Evolutionary conservation across 495 filamentous ascomycete genomes (phyloP), one percentile per base, ranked within the genome.

Genomic region (Annulohypoxylon moriforme): DNA sequence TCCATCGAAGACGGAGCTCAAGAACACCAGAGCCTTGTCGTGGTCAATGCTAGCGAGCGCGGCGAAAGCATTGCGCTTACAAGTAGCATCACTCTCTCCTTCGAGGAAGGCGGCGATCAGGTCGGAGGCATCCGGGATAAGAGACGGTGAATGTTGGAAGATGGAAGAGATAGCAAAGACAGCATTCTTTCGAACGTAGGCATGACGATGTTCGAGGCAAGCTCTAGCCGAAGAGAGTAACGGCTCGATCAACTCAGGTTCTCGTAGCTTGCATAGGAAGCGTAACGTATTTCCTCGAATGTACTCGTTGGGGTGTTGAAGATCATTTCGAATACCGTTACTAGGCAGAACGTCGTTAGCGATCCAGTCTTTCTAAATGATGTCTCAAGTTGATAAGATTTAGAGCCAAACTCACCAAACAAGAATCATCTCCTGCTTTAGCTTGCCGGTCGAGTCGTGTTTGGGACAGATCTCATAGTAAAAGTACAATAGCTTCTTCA

Each of bases 401-500:
- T 44, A 47, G 47, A 29, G 13, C 49, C 52, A 18, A 66, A 77
- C 90, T 81, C 87, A 98, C 96, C 96, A 98, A 72, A 99, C 96
- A 76, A 99, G 85, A 80, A 99, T 98, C 92, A 97, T 97, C 86
- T 99, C 96, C 81, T 98, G 96, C 87, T 97, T 97, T 60, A 98
- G 83, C 85, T 98, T 98, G 75, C 96, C 96, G 69, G 83, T 89
- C 24, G 90, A 84, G 80, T 98, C 96, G 44, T 90, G 90, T 80
- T 99, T 99, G 25, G 96, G 96, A 80, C 96, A 98, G 75, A 98
- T 95, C 82, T 99, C 96, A 81, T 98, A 97, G 84, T 98, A 99
- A 81, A 98, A 95, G 82, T 99, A 99, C 14, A 99, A 87, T 44
- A 99, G 84, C 83, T 98, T 98, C 88, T 99, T 99, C 74, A 99